Percentiles rank a stretch among this genome's conserved stretches.
These are phyloP conservation scores for Monascus purpureus DNA, from an alignment of 495 filamentous ascomycete species.

Conservation along the genomic window DNA sequence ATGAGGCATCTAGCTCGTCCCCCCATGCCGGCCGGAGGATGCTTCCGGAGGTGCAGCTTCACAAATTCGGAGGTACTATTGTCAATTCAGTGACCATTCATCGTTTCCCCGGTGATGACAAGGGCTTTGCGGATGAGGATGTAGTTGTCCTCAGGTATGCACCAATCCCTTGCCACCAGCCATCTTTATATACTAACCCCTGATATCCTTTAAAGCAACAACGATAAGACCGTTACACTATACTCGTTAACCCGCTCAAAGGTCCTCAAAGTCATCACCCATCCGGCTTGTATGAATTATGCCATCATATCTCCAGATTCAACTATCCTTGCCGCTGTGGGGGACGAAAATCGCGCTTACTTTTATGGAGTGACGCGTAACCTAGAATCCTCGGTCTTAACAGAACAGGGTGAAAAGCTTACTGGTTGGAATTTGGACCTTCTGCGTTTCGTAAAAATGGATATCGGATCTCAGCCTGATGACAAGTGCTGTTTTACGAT, in stretches of 20 bases:
- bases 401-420: conserved; percentile 28
- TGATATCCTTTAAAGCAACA: conserved; percentile 43
- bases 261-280: conserved; percentile 51
- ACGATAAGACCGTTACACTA: conserved; percentile 73
- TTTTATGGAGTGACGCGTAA: conserved; percentile 47
- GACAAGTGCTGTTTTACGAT: conserved; percentile 50
- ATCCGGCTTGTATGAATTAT: conserved; percentile 78
- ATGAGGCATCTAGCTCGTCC: conserved; percentile 16
- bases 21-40: conserved; percentile 14
- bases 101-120: conserved; percentile 35
- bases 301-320: conserved; percentile 85
- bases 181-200: not conserved
- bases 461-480: conserved; percentile 19
- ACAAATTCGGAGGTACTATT: conserved; percentile 42
- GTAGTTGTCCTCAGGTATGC: conserved; percentile 49
- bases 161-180: not conserved
- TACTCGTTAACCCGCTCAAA: conserved; percentile 53
- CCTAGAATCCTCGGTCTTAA: conserved; percentile 24
- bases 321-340: conserved; percentile 62
- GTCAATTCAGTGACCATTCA: conserved; percentile 64
- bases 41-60: conserved; percentile 34
- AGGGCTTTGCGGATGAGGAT: conserved; percentile 39
- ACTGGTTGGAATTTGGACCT: conserved; percentile 25
- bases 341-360: conserved; percentile 72
- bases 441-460: conserved; percentile 21